phyloP scores from a whole-genome alignment of 306 rosid species.

The Dicorynia guianensis region DNA sequence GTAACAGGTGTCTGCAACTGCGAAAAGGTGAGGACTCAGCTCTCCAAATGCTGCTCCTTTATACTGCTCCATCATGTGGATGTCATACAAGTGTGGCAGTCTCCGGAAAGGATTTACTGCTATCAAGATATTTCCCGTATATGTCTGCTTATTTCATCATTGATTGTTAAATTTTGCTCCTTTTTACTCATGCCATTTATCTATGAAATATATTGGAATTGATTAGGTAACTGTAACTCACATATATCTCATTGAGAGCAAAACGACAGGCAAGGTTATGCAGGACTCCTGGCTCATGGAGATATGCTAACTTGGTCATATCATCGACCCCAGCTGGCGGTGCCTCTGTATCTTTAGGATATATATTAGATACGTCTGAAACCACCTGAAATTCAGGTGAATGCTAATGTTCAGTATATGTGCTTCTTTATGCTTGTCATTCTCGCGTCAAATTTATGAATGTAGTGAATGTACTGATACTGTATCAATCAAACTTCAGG shows the following conservation, averaged over 20 bases:
- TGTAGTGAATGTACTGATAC: not conserved
- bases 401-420: constrained; percentile 31
- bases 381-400: constrained; percentile 66
- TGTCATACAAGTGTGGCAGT: constrained; percentile 81
- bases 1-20: constrained; percentile 86
- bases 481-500: not conserved
- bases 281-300: constrained; percentile 88
- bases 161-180: constrained; percentile 37
- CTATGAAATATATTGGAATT: constrained; percentile 5
- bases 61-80: constrained; percentile 90
- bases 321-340: constrained; percentile 93
- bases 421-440: constrained; percentile 27
- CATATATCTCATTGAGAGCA: constrained; percentile 84
- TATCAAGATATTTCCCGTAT: constrained; percentile 85
- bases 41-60: constrained; percentile 91
- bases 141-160: constrained; percentile 62
- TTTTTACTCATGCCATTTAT: constrained; percentile 12
- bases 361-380: constrained; percentile 69
- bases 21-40: constrained; percentile 93
- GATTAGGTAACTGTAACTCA: constrained; percentile 49
- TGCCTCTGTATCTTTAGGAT: constrained; percentile 91
- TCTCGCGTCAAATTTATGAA: constrained; percentile 35
- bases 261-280: constrained; percentile 70
- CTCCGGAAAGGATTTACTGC: constrained; percentile 91
- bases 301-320: constrained; percentile 91